These are phyloP conservation scores for Haplosporangium sp. DNA, from an alignment of 371 early-diverging fungal species.

Conservation along the genomic window DNA sequence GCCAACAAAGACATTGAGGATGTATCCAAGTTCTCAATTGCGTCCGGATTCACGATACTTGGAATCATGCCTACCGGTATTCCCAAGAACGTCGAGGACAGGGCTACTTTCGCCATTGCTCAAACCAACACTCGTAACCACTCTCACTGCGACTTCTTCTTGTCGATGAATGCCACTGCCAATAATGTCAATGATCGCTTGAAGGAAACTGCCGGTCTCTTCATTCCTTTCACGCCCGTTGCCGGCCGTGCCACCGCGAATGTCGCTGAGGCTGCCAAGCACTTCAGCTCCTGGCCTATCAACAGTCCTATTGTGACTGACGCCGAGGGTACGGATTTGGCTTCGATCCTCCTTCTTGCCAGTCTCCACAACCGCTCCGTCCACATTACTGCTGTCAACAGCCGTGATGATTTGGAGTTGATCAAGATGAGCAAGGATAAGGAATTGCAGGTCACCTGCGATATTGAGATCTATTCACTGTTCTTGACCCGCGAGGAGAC, in stretches of 20 bases:
- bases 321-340: conserved; percentile 89
- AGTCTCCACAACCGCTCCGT: conserved; percentile 83
- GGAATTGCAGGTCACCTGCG: conserved; percentile 93
- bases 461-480: conserved; percentile 85
- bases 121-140: conserved; percentile 65
- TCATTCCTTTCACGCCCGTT: conserved; percentile 66
- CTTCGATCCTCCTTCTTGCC: conserved; percentile 87
- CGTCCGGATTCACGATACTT: conserved; percentile 89
- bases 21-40: conserved; percentile 79
- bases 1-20: conserved; percentile 64
- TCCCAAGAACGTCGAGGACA: conserved; percentile 66
- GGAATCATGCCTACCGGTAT: conserved; percentile 62
- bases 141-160: conserved; percentile 80
- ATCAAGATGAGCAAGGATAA: conserved; percentile 89
- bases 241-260: conserved; percentile 57
- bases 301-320: conserved; percentile 81
- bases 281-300: conserved; percentile 82
- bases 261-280: conserved; percentile 67
- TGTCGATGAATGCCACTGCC: conserved; percentile 74
- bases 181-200: conserved; percentile 38
- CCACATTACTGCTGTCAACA: conserved; percentile 88
- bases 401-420: conserved; percentile 83
- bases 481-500: conserved; percentile 73
- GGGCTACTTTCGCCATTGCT: conserved; percentile 63
- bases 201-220: conserved; percentile 67